A percentile compares a stretch with the other conserved stretches of the same genome.
phyloP scores from a whole-genome alignment of 176 grass and related monocot genomes.

The Oropetium thomaeum region DNA sequence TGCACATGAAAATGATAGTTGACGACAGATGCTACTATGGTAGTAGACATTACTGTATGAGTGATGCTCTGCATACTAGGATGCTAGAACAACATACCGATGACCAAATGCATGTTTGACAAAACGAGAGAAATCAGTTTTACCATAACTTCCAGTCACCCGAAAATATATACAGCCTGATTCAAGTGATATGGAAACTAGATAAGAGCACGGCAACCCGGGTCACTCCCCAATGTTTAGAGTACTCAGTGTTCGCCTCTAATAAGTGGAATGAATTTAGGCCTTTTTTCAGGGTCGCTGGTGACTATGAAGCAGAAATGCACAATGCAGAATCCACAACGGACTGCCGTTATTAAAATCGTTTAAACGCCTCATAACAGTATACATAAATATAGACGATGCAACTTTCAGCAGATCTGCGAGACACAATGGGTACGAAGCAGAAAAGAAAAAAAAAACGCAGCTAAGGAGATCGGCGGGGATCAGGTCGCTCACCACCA shows the following conservation, averaged over 20 bases:
- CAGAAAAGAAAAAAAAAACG: not conserved
- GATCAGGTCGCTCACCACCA: slow-evolving; percentile 72
- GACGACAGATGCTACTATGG: not conserved
- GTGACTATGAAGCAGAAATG: slow-evolving; percentile 1
- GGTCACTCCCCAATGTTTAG: not conserved
- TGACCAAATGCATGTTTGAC: not conserved
- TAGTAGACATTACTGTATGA: not conserved
- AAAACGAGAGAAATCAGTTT: not conserved
- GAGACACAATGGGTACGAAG: not conserved
- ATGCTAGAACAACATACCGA: not conserved
- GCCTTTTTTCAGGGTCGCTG: not conserved
- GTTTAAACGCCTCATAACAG: not conserved
- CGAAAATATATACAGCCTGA: not conserved
- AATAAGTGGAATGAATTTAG: not conserved
- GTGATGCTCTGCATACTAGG: not conserved
- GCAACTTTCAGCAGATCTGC: slow-evolving; percentile 16
- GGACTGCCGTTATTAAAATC: not conserved
- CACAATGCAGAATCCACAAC: not conserved
- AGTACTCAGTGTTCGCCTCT: not conserved
- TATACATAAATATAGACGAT: not conserved
- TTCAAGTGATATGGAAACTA: not conserved
- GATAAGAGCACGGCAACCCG: not conserved
- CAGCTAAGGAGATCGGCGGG: not conserved
- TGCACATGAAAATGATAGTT: not conserved
- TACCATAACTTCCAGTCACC: not conserved